Evolutionary conservation across 2,329 filamentous ascomycete species (phyloP), one percentile per base, ranked within the genome.

Genomic region (Biscogniauxia sp.): DNA sequence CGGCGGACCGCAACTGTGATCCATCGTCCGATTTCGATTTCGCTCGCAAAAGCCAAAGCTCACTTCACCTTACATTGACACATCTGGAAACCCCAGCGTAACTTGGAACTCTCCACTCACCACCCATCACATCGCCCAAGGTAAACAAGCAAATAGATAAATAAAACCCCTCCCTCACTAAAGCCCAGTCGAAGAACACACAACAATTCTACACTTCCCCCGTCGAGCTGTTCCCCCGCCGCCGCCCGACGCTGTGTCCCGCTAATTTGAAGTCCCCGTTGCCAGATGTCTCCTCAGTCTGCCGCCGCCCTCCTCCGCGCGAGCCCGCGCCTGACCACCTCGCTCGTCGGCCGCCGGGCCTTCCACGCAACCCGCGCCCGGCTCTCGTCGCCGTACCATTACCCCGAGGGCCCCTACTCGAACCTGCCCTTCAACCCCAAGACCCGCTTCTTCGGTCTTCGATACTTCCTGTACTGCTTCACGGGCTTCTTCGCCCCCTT

Each of bases 371-470:
- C 94, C 77, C 91, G 92, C 75, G 80, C 90, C 76, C 92, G 91
- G 78, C 82, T 96, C 77, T 86, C 84, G 72, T 96, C 92, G 77
- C 93, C 93, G 67, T 97, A 96, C 89, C 95, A 99, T 85, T 99
- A 99, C 84, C 90, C 94, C 72, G 94, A 98, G 84, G 95, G 94
- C 68, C 91, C 94, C 74, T 90, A 92, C 80, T 89, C 85, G 84
- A 98, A 97, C 86, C 81, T 99, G 69, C 95, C 95, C 69, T 99
- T 99, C 88, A 96, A 99, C 85, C 91, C 95, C 69, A 84, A 92
- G 82, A 94, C 88, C 76, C 91, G 88, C 81, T 90, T 84, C 81
- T 99, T 99, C 78, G 86, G 82, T 68, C 65, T 92, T 70, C 85
- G 89, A 80, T 99, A 90, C 88, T 96, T 92, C 90, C 76, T 76